Conservation (phyloP, 805 yeast genomes). For the Limtongozyma cylindracea region DNA sequence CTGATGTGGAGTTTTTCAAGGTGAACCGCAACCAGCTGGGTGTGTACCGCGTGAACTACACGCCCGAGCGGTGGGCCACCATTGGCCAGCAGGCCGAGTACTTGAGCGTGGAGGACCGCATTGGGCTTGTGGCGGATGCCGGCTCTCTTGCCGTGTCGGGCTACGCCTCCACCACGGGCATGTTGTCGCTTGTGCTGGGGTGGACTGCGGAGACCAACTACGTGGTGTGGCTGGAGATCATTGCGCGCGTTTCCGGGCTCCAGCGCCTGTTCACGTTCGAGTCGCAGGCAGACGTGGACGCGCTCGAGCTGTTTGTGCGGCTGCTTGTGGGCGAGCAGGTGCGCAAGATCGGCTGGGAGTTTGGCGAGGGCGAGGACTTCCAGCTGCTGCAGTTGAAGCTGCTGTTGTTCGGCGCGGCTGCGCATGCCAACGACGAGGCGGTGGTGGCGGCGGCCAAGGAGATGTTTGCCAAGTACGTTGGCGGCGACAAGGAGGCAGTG, state of each 20-base stretch:
- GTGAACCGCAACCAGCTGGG: slow-evolving; percentile 24
- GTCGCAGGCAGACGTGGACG: too few relatives aligned
- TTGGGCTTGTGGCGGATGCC: slow-evolving; percentile 28
- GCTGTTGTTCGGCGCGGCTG: slow-evolving; percentile 34
- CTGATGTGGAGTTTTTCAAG: slow-evolving; percentile 10
- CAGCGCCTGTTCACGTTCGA: slow-evolving; percentile 30
- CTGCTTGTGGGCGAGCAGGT: slow-evolving; percentile 30
- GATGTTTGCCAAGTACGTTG: slow-evolving; percentile 23
- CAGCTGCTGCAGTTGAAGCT: slow-evolving; percentile 44
- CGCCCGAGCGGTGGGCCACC: slow-evolving; percentile 8
- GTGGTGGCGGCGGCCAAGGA: slow-evolving; percentile 19
- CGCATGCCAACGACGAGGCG: slow-evolving; percentile 18
- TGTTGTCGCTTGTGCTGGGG: slow-evolving; percentile 15
- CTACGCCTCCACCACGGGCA: slow-evolving; percentile 11
- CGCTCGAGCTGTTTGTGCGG: too few relatives aligned
- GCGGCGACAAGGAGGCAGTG: slow-evolving; percentile 43
- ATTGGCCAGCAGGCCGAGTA: slow-evolving; percentile 12
- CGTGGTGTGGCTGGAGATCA: slow-evolving; percentile 30
- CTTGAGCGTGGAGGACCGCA: slow-evolving; percentile 20
- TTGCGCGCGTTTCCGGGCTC: too few relatives aligned
- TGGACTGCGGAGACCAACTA: slow-evolving; percentile 7
- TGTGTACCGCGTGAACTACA: slow-evolving; percentile 27
- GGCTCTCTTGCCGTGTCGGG: slow-evolving; percentile 23
- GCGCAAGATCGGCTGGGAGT: slow-evolving; percentile 36
- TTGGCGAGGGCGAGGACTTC: slow-evolving; percentile 26